Base-by-base conservation (phyloP, 768 basidiomycete species). In the Sporobolomyces roseus region DNA sequence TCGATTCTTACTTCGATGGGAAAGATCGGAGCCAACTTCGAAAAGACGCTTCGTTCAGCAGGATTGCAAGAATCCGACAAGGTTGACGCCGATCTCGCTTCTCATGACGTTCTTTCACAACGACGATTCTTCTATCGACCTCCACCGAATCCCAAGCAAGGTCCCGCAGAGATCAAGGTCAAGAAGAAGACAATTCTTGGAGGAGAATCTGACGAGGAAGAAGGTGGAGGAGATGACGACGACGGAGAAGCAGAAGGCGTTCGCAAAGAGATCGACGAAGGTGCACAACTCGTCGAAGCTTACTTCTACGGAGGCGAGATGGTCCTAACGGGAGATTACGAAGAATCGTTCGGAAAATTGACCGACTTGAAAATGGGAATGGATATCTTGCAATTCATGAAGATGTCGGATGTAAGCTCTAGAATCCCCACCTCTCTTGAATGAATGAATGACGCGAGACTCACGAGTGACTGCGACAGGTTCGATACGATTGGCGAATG, bases 221-320 rank as follows among this genome's bases (percentile, higher is more conserved):
- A 36, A 43, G 27, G 13, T 14, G n/a, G 10, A 8, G 25, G 56
- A 25, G 38, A 25, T 14, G 27, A 14, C 8, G 41, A 32, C 12
- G 54, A 62, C 17, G 52, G 27, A 27, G 62, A 25, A 10, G 48
- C 45, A 27, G 50, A 55, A 27, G 63, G 62, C 33, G 48, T 25
- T 13, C 48, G 21, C 29, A 41, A 65, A 33, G 66, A 43, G 16
- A 36, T 10, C 3, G 56, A 23, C 29, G 53, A 63, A 50, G 43
- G 33, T 12, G 30, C 49, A 2, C 10, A 91, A 43, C 85, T 93
- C 12, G 81, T 90, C 29, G 80, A 83, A 71, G 91, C 90, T 2
- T 93, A 89, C 81, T 89, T 89, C 79, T 94, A 96, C 75, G 93
- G 93, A 25, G 84, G 90, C 3, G 88, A 89, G 1, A 93, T 91